Evolutionary conservation across 192 early-diverging fungal genomes (phyloP), one percentile per base, ranked within the genome.

Genomic region (Dissophora ornata): DNA sequence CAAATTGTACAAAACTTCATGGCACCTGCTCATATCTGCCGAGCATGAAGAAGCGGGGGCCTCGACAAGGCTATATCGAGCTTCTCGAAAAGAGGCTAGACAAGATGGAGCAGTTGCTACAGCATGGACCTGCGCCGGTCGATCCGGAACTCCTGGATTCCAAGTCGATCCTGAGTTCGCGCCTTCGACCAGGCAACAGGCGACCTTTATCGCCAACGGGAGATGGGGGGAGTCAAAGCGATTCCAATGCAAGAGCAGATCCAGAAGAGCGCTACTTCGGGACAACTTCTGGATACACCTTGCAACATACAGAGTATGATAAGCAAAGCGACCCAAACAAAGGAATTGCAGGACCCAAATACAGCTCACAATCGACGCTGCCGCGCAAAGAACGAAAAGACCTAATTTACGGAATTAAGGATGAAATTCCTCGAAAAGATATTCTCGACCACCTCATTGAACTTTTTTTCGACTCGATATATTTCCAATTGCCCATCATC

Each of bases 21-120:
- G 63, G 55, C 44, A 78, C 82, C 25, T 97, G 96, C 71, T 84
- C 92, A 9, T 97, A 94, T 78, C 85, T 91, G 47, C 93, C 94
- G 9, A 89, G 86, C 56, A 92, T 90, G 69, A 94, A 95, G 78
- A 96, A 96, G 79, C 86, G 95, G 36, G 95, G 95, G 0, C 95
- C 95, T 28, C 89, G 94, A 15, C 89, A 87, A 34, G 91, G 92
- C 2, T 90, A 93, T 57, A 91, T 95, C 32, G 91, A 90, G 62
- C 82, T 88, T 4, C 71, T 95, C 10, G 92, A 95, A 64, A 88
- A 89, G 40, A 85, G 90, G 30, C 64, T 95, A 21, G 88, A 91
- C 57, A 87, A 90, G 52, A 92, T 95, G 90, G 93, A 95, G 66
- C 82, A 86, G 33, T 42, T 93, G 51, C 77, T 94, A 38, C 78